phyloP scores from a whole-genome alignment of 1,284 basidiomycete genomes.

The Megacollybia platyphylla region DNA sequence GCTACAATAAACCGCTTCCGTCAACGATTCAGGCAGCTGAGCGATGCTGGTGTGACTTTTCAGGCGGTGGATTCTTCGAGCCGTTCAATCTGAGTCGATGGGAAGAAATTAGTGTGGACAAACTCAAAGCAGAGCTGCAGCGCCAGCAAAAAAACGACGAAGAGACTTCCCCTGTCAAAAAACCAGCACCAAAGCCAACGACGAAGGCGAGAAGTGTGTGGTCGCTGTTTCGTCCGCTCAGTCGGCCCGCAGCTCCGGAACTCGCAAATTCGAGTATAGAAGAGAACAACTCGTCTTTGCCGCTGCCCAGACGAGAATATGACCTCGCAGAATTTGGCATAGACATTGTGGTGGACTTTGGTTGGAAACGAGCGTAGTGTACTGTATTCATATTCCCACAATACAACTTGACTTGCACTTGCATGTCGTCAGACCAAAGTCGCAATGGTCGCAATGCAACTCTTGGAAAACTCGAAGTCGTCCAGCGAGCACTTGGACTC shows the following conservation, averaged over 20 bases:
- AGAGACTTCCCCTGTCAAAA: background rate
- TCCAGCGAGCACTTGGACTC: slow-evolving; percentile 58
- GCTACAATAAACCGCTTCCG: slow-evolving; percentile 23
- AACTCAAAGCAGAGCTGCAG: slow-evolving; percentile 33
- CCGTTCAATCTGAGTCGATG: slow-evolving; percentile 62
- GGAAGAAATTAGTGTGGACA: slow-evolving; percentile 50
- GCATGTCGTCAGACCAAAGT: background rate
- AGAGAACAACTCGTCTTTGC: slow-evolving; percentile 7
- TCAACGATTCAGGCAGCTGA: slow-evolving; percentile 49
- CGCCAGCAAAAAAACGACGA: slow-evolving; percentile 18
- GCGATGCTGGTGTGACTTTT: slow-evolving; percentile 73
- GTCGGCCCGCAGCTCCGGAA: background rate
- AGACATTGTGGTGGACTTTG: slow-evolving; percentile 57
- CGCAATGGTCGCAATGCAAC: background rate
- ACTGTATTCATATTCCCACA: background rate
- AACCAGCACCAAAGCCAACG: background rate
- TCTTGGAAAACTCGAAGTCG: slow-evolving; percentile 38
- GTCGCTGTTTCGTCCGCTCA: background rate
- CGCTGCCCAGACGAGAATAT: slow-evolving; percentile 39
- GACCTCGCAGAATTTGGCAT: slow-evolving; percentile 63
- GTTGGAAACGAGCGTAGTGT: slow-evolving; percentile 32
- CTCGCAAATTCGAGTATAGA: background rate
- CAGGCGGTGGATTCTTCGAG: slow-evolving; percentile 45
- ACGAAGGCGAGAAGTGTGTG: background rate
- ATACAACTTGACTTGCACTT: background rate